Evolutionary conservation across 495 filamentous ascomycete genomes (phyloP).

Genomic region (Durotheca rogersii): DNA sequence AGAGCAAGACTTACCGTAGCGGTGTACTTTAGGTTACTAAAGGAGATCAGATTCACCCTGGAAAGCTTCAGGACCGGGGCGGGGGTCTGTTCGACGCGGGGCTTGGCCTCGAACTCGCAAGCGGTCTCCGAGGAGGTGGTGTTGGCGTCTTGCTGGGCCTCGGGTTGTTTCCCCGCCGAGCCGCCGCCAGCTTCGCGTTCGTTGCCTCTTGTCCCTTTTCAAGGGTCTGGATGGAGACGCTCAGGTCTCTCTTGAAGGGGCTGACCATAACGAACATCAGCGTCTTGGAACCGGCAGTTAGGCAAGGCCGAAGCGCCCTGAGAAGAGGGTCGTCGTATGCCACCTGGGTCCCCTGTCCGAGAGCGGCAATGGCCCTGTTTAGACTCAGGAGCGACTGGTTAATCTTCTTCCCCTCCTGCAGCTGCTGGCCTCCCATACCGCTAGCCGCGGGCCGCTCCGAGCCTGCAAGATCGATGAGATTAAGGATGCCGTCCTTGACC

Average conservation of each 20-base stretch:
- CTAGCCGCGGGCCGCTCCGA: conserved; percentile 83
- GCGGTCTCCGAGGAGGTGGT: not conserved
- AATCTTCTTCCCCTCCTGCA: conserved; percentile 93
- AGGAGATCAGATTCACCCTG: no score
- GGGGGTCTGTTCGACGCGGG: no score
- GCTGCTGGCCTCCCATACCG: conserved; percentile 62
- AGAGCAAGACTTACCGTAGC: no score
- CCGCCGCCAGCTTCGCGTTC: conserved; percentile 11
- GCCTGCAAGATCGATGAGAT: conserved; percentile 93
- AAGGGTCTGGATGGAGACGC: conserved; percentile 17
- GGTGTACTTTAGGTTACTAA: no score
- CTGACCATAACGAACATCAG: conserved; percentile 98
- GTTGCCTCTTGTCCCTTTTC: conserved; percentile 22
- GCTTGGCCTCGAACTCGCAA: no score
- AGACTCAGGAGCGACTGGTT: conserved; percentile 85
- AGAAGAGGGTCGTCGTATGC: conserved; percentile 95
- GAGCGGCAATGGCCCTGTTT: conserved; percentile 88
- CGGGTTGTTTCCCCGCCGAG: not conserved
- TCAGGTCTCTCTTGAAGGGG: conserved; percentile 79
- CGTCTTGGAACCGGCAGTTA: conserved; percentile 91
- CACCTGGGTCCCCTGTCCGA: conserved; percentile 78
- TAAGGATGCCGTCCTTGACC: conserved; percentile 68
- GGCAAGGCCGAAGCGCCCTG: conserved; percentile 85
- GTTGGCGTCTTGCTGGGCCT: not conserved
- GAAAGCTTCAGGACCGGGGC: no score